phyloP scores from a whole-genome alignment of 345 rosid species.

The Populus pruinosa region DNA sequence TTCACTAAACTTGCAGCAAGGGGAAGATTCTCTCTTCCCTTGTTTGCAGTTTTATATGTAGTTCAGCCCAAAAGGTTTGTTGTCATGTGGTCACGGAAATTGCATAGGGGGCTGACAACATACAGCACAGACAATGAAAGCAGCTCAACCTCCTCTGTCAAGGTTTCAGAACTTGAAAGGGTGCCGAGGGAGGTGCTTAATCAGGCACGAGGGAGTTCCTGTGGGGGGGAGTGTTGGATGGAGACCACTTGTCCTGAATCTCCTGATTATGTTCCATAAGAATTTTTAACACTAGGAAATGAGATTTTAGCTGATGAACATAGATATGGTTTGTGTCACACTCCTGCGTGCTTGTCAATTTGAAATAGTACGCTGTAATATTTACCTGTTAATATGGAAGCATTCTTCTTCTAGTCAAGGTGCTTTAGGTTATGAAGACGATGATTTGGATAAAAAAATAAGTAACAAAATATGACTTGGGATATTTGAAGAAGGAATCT shows the following conservation, averaged over 20 bases:
- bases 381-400: too few relatives aligned
- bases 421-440: too few relatives aligned
- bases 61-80: constrained; percentile 8
- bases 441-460: too few relatives aligned
- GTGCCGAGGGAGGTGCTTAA: constrained; percentile 12
- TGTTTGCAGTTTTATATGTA: not conserved
- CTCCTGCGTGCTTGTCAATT: too few relatives aligned
- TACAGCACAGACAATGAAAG: constrained; percentile 14
- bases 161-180: constrained; percentile 32
- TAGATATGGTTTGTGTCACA: too few relatives aligned
- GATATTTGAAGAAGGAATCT: too few relatives aligned
- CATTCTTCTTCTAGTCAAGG: too few relatives aligned
- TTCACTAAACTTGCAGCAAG: constrained; percentile 22
- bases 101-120: constrained; percentile 15
- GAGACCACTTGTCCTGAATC: constrained; percentile 13
- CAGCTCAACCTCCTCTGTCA: constrained; percentile 17
- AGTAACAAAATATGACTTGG: too few relatives aligned
- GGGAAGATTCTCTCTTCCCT: constrained; percentile 22
- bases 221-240: constrained; percentile 17
- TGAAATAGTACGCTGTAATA: too few relatives aligned
- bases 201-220: constrained; percentile 13
- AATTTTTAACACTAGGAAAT: constrained; percentile 22
- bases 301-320: too few relatives aligned
- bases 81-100: constrained; percentile 23
- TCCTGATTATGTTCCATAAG: constrained; percentile 15